These are phyloP conservation scores for Vigna nakashimae DNA, from an alignment of 306 rosid genomes.

Conservation along the genomic window DNA sequence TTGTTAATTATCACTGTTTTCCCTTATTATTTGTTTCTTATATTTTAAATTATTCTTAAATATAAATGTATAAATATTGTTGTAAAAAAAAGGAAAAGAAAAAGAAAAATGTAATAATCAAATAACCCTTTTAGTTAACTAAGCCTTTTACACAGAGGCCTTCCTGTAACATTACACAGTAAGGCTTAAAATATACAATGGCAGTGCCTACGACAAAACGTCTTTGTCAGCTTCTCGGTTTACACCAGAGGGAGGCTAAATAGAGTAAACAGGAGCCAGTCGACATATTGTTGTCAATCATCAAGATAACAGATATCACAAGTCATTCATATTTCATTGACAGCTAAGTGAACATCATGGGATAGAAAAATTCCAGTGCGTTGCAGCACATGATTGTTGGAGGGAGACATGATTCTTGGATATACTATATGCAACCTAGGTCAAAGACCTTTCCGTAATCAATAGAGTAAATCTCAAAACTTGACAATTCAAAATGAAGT, in stretches of 20 bases:
- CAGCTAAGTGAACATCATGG: conserved; percentile 15
- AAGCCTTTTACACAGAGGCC: too few relatives aligned
- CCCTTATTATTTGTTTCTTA: too few relatives aligned
- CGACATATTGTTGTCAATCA: neutral
- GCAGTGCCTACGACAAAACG: too few relatives aligned
- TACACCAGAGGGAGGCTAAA: neutral
- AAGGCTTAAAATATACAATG: too few relatives aligned
- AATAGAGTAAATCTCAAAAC: conserved; percentile 13
- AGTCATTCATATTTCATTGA: conserved; percentile 8
- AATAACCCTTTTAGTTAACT: too few relatives aligned
- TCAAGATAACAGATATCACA: conserved; percentile 6
- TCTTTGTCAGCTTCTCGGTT: conserved; percentile 29
- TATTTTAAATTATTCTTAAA: too few relatives aligned
- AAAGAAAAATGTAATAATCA: too few relatives aligned
- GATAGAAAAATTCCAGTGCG: conserved; percentile 28
- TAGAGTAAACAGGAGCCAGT: conserved; percentile 17
- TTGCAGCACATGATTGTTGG: conserved; percentile 29
- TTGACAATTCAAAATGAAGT: conserved; percentile 25
- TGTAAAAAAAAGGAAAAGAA: too few relatives aligned
- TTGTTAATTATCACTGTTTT: too few relatives aligned
- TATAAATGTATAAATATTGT: too few relatives aligned
- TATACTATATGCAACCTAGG: conserved; percentile 2
- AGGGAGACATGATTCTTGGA: neutral
- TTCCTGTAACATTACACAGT: too few relatives aligned
- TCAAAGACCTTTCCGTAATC: conserved; percentile 25